A percentile compares a stretch with the other conserved stretches of the same genome.
phyloP scores from a whole-genome alignment of 805 yeast genomes.

The Kuraishia capsulata region DNA sequence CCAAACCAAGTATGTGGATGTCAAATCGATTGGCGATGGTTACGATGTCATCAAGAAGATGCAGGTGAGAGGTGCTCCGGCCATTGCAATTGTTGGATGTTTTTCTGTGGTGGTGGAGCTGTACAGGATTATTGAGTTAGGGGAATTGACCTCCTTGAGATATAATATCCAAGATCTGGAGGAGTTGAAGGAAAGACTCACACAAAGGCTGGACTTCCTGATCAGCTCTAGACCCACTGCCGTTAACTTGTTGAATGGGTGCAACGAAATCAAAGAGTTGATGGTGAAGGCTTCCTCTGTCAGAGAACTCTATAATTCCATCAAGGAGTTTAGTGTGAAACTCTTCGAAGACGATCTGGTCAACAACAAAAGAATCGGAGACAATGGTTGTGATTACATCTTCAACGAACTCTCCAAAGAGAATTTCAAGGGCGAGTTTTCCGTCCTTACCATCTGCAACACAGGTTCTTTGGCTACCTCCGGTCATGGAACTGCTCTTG shows the following conservation, averaged over 20 bases:
- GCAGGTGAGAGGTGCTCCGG: conserved; percentile 99
- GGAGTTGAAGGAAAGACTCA: conserved; percentile 27
- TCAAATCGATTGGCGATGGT: conserved; percentile 64
- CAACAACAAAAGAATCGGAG: conserved; percentile 76
- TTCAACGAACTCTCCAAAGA: conserved; percentile 32
- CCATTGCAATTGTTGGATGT: conserved; percentile 92
- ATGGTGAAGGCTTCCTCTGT: conserved; percentile 9
- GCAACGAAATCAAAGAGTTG: conserved; percentile 34
- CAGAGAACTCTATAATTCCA: conserved; percentile 16
- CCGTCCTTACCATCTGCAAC: conserved; percentile 88
- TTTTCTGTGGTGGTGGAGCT: conserved; percentile 75
- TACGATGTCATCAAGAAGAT: conserved; percentile 74
- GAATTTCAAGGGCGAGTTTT: conserved; percentile 53
- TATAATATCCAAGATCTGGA: conserved; percentile 11
- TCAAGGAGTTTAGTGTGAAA: conserved; percentile 37
- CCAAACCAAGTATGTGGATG: conserved; percentile 55
- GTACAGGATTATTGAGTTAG: conserved; percentile 19
- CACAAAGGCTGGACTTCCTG: conserved; percentile 49
- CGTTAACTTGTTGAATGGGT: conserved; percentile 79
- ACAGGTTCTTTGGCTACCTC: conserved; percentile 97
- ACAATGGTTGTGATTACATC: conserved; percentile 70
- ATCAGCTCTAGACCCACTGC: conserved; percentile 90
- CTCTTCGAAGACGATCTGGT: conserved; percentile 68
- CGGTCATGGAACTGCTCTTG: conserved; percentile 95
- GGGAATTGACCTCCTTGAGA: conserved; percentile 15